These are phyloP conservation scores for Fusarium udum DNA, from an alignment of 2,329 filamentous ascomycete species.

Conservation along the genomic window DNA sequence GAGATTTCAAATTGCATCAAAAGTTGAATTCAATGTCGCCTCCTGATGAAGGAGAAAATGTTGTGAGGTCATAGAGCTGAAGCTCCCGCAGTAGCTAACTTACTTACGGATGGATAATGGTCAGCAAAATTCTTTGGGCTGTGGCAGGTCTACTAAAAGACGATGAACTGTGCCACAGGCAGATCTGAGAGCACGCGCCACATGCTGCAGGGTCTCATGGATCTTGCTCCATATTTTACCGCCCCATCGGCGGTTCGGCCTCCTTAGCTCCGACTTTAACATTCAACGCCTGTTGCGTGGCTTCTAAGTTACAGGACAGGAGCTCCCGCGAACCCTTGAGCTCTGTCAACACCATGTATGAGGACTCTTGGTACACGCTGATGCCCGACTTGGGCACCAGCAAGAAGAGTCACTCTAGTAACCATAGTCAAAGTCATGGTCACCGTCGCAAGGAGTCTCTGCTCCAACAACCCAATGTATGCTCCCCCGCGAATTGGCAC, in stretches of 20 bases:
- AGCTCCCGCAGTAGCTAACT: conserved; percentile 12
- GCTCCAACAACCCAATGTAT: conserved; percentile 71
- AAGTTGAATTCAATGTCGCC: conserved; percentile 15
- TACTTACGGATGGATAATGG: conserved; percentile 15
- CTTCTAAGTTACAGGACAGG: conserved; percentile 36
- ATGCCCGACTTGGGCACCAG: conserved; percentile 69
- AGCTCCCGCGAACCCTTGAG: conserved; percentile 27
- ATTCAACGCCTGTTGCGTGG: conserved; percentile 44
- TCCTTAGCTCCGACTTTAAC: conserved; percentile 41
- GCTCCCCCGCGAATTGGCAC: conserved; percentile 8
- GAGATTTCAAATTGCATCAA: conserved; percentile 7
- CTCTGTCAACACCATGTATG: conserved; percentile 69
- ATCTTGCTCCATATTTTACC: conserved; percentile 22
- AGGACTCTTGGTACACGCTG: conserved; percentile 86
- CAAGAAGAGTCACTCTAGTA: conserved; percentile 57
- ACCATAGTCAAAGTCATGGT: conserved; percentile 55
- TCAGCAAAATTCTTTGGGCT: conserved; percentile 44
- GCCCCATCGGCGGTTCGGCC: conserved; percentile 45
- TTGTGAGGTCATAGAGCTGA: conserved; percentile 44
- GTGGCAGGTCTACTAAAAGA: conserved; percentile 23
- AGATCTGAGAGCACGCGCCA: conserved; percentile 21
- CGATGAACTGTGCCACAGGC: conserved; percentile 17
- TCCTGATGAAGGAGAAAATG: conserved; percentile 17
- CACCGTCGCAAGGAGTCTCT: conserved; percentile 76
- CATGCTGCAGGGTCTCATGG: conserved; percentile 21